Conservation (phyloP, 129 eudicot species). For the Lactuca saligna region DNA sequence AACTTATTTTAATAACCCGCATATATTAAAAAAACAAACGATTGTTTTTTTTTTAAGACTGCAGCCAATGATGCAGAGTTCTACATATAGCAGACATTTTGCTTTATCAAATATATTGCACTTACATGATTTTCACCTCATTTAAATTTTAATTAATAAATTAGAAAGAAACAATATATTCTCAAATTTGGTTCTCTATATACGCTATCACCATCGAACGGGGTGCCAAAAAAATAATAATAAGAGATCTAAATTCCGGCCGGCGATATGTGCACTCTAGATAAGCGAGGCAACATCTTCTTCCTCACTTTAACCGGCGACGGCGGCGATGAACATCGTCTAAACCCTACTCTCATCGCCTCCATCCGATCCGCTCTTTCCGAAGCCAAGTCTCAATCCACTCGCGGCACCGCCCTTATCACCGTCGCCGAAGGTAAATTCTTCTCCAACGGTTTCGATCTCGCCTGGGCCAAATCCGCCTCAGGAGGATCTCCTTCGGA, state of each 20-base stretch:
- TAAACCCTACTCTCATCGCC: constrained; percentile 61
- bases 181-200: not conserved
- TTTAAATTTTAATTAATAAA: too few relatives aligned
- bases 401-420: constrained; percentile 53
- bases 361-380: constrained; percentile 58
- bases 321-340: constrained; percentile 67
- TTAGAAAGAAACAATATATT: not conserved
- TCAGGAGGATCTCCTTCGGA: constrained; percentile 40
- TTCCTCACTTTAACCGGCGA: constrained; percentile 62
- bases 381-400: constrained; percentile 56
- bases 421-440: constrained; percentile 65
- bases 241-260: not conserved
- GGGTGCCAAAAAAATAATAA: not conserved
- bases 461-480: constrained; percentile 57
- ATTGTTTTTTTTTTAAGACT: too few relatives aligned
- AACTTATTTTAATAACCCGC: too few relatives aligned
- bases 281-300: constrained; percentile 64
- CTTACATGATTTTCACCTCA: not conserved
- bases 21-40: too few relatives aligned
- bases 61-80: too few relatives aligned
- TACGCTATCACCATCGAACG: not conserved
- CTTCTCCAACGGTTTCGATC: constrained; percentile 89
- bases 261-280: constrained; percentile 56
- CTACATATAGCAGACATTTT: too few relatives aligned
- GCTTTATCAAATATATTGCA: too few relatives aligned